phyloP scores from a whole-genome alignment of 2,329 filamentous ascomycete genomes.

The Raffaelea ambrosiae region DNA sequence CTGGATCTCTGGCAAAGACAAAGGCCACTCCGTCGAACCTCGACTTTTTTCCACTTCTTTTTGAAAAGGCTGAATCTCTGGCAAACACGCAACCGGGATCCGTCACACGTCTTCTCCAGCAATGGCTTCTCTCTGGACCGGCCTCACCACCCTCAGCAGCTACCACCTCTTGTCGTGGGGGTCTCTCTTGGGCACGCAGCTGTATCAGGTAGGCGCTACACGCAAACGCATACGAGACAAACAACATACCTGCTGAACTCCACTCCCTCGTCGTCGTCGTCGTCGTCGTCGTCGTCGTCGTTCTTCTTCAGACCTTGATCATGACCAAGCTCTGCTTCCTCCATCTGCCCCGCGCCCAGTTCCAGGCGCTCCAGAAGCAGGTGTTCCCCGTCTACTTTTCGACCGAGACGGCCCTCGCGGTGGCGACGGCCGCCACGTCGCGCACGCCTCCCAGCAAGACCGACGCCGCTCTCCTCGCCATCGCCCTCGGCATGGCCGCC shows the following conservation, averaged over 20 bases:
- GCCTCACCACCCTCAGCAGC: background rate
- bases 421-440: background rate
- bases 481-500: background rate
- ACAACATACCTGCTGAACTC: background rate
- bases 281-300: too few relatives aligned
- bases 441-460: background rate
- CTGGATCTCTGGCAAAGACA: too few relatives aligned
- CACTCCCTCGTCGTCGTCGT: too few relatives aligned
- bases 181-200: background rate
- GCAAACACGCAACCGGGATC: too few relatives aligned
- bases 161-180: conserved; percentile 4
- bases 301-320: conserved; percentile 3
- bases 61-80: too few relatives aligned
- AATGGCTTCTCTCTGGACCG: background rate
- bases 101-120: too few relatives aligned
- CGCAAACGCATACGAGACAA: background rate
- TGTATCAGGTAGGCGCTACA: conserved; percentile 1
- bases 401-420: background rate
- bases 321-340: conserved; percentile 2
- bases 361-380: conserved; percentile 1
- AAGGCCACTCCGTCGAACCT: too few relatives aligned
- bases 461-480: background rate
- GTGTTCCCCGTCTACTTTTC: conserved; percentile 2
- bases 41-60: too few relatives aligned
- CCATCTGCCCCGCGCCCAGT: conserved; percentile 1